Percentiles rank a stretch among this genome's conserved stretches.
These are phyloP conservation scores for Wallacemonas rigidus DNA, from an alignment of 208 protist species.

Conservation along the genomic window DNA sequence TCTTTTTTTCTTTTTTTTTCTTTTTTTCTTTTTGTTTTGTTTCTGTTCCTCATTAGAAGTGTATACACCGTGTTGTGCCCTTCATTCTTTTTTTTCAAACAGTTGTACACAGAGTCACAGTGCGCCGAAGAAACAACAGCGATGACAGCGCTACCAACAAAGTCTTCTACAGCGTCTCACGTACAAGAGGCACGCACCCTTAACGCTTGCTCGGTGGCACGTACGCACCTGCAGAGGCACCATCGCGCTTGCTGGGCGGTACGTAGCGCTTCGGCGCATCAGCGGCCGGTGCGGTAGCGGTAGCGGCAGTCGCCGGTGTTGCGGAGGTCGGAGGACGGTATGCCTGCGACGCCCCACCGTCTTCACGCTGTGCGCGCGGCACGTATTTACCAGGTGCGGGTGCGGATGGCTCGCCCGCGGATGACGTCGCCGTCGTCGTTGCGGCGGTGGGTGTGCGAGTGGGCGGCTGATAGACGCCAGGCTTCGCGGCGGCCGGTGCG, in stretches of 20 bases:
- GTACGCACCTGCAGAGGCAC: slow-evolving; percentile 30
- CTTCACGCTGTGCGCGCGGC: slow-evolving; percentile 6
- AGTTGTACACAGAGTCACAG: too few species aligned
- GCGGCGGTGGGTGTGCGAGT: slow-evolving; percentile 1
- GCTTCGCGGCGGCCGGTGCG: neutral
- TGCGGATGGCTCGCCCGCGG: neutral
- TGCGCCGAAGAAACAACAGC: too few species aligned
- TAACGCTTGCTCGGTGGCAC: slow-evolving; percentile 40
- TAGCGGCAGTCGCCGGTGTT: neutral
- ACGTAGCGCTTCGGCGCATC: slow-evolving; percentile 39
- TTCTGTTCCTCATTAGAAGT: too few species aligned
- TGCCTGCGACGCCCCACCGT: neutral
- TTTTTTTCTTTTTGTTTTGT: too few species aligned
- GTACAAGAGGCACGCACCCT: slow-evolving; percentile 2
- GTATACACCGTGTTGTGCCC: too few species aligned
- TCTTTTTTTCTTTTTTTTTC: too few species aligned
- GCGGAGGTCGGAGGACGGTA: slow-evolving; percentile 11
- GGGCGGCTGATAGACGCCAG: slow-evolving; percentile 9
- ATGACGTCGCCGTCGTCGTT: neutral
- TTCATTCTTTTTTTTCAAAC: too few species aligned
- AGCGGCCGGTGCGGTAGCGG: slow-evolving; percentile 2
- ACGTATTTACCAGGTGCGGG: slow-evolving; percentile 13
- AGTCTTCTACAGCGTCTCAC: neutral
- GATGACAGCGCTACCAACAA: too few species aligned
- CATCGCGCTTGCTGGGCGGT: slow-evolving; percentile 42